phyloP scores from a whole-genome alignment of 768 basidiomycete genomes.

The Agrocybe pediades region DNA sequence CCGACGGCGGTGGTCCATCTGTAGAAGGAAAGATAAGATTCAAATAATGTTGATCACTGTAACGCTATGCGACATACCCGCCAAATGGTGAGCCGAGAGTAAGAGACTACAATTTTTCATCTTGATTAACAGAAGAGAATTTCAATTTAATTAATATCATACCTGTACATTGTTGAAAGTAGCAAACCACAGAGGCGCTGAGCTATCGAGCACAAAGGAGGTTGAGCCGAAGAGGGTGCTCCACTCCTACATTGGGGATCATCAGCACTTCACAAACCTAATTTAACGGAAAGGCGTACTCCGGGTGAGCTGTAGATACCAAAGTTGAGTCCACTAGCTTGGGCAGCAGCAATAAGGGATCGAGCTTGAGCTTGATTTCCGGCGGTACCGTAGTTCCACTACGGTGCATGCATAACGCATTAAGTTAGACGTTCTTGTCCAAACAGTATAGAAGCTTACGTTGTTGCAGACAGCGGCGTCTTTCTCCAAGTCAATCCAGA shows the following conservation, averaged over 20 bases:
- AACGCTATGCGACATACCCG: conserved; percentile 14
- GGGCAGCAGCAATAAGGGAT: conserved; percentile 15
- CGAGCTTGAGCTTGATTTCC: conserved; percentile 18
- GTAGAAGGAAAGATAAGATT: background rate
- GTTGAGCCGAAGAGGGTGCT: conserved; percentile 21
- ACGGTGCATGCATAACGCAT: too few species aligned
- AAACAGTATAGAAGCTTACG: conserved; percentile 4
- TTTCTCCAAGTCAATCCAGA: conserved; percentile 22
- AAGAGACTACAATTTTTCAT: conserved; percentile 6
- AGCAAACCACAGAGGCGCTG: conserved; percentile 22
- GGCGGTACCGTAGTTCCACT: conserved; percentile 18
- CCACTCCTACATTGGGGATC: conserved; percentile 12
- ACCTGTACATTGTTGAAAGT: conserved; percentile 23
- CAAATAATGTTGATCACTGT: background rate
- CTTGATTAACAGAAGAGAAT: background rate
- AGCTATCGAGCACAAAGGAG: conserved; percentile 17
- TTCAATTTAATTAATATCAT: background rate
- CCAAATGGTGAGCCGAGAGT: conserved; percentile 20
- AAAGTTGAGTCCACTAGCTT: conserved; percentile 19
- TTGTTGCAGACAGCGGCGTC: conserved; percentile 19
- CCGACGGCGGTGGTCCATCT: conserved; percentile 27
- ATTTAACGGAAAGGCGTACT: conserved; percentile 3
- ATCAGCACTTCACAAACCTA: too few species aligned
- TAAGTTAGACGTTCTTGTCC: too few species aligned
- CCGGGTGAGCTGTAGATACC: conserved; percentile 22